These are phyloP conservation scores for Verticillium alfalfae DNA, from an alignment of 2,329 filamentous ascomycete genomes.

Conservation along the genomic window DNA sequence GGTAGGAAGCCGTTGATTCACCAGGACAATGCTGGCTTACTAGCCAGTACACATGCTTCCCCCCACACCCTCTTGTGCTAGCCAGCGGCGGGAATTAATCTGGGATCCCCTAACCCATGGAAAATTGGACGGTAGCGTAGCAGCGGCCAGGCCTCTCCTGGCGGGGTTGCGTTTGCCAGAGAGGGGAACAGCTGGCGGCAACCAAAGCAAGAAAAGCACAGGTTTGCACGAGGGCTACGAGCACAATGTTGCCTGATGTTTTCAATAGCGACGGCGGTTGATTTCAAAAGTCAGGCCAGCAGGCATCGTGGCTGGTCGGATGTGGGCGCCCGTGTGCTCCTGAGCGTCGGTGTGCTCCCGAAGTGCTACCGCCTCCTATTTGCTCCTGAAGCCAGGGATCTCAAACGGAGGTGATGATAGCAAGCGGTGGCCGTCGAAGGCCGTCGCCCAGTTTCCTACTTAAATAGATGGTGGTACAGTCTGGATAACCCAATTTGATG, in stretches of 20 bases:
- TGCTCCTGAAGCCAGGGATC: not conserved
- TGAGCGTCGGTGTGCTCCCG: not conserved
- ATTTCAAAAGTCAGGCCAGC: not conserved
- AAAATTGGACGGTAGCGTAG: not conserved
- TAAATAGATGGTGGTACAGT: not conserved
- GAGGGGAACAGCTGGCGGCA: not conserved
- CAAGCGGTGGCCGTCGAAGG: not conserved
- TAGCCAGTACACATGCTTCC: not conserved
- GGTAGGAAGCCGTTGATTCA: not conserved
- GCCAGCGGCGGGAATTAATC: not conserved
- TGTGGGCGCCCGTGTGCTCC: not conserved
- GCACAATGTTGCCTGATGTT: not conserved
- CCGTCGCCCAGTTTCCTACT: not conserved
- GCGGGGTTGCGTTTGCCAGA: not conserved
- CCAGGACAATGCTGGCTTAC: not conserved
- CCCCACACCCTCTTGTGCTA: not conserved
- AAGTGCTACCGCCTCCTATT: not conserved
- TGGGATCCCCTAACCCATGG: not conserved
- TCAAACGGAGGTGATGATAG: not conserved
- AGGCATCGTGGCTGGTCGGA: not conserved
- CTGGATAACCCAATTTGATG: not conserved
- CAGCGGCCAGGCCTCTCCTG: not conserved
- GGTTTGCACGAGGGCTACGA: not conserved
- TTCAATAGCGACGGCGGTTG: not conserved
- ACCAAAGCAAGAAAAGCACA: not conserved